Base-by-base conservation (phyloP, 1,139 yeast species). In the Sugiyamaella pinicola region DNA sequence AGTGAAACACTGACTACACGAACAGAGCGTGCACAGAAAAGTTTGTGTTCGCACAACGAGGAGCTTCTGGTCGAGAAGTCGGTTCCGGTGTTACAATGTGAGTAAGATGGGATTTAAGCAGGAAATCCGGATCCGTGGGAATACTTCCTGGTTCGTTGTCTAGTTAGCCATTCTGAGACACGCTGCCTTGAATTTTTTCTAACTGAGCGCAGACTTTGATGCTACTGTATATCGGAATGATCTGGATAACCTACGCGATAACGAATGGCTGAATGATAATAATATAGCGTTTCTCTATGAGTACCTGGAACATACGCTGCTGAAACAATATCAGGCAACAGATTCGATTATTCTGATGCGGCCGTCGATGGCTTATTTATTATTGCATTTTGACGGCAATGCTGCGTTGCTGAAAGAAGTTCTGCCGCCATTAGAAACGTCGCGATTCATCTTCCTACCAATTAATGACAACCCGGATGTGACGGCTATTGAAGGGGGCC, bases 261-360 rank as follows among this genome's bases (percentile, higher is more conserved):
- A 80, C 28, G 85, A 84, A 63, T 86, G 95, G 95, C 70, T 87
- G 29, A 84, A 83, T 61, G 95, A 86, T 63, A 84, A 84, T 62
- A 81, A 84, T 58, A 78, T 87, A 35, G 74, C 87, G 0, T 79
- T 85, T 55, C 69, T 84, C 21, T 85, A 77, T 66, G 90, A 84
- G 64, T 74, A 78, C 57, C 68, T 87, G n/a, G 77, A 76, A 54
- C 64, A 71, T 63, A 53, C 58, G 22, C 34, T 47, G 39, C 51
- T 59, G 37, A 49, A 47, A n/a, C 46, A 49, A n/a, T 40, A 48
- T 29, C 28, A 48, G 26, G 37, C 53, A 15, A 22, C 46, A 18
- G 49, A 49, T 3, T 29, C 58, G 7, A 67, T 74, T 8, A 56
- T 66, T 13, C 63, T 75, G 4, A 48, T 75, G 18, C 65, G 74